A percentile compares a stretch with the other conserved stretches of the same genome.
Conservation (phyloP, 768 basidiomycete species). For the Brasilioporus rufonigricans region DNA sequence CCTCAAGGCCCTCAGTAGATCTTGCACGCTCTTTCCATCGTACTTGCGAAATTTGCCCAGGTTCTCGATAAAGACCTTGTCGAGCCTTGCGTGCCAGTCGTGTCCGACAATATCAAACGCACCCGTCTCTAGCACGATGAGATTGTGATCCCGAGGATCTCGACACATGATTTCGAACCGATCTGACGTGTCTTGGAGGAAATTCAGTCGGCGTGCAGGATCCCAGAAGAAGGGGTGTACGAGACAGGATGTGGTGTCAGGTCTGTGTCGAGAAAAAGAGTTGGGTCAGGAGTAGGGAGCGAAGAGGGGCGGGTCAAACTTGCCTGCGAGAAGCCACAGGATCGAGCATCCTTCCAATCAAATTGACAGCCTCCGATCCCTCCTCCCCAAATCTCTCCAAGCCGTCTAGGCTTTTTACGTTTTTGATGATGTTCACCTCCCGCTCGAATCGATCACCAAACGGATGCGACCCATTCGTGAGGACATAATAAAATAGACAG, state of each 20-base stretch:
- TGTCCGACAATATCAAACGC: constrained; percentile 74
- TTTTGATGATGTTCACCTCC: constrained; percentile 90
- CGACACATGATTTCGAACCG: constrained; percentile 97
- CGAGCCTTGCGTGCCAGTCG: constrained; percentile 87
- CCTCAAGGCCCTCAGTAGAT: constrained; percentile 86
- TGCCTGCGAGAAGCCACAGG: constrained; percentile 75
- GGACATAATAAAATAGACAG: constrained; percentile 90
- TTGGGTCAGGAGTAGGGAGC: constrained; percentile 2
- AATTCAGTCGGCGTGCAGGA: constrained; percentile 75
- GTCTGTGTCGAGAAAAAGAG: constrained; percentile 44
- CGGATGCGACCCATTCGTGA: constrained; percentile 90
- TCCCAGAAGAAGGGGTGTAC: constrained; percentile 98
- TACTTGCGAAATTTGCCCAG: constrained; percentile 98
- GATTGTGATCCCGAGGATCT: constrained; percentile 77
- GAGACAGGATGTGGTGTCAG: constrained; percentile 83
- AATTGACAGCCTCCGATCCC: constrained; percentile 82
- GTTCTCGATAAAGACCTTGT: constrained; percentile 90
- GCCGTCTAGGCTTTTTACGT: constrained; percentile 65
- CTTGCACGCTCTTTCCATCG: constrained; percentile 86
- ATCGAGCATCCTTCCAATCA: constrained; percentile 78
- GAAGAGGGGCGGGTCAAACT: constrained; percentile 25
- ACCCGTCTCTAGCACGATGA: constrained; percentile 71
- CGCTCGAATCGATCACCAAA: constrained; percentile 92
- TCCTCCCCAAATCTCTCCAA: constrained; percentile 88
- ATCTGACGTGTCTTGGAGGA: constrained; percentile 97